Evolutionary conservation across 2,329 filamentous ascomycete genomes (phyloP).

Genomic region (Exserohilum rostratum): DNA sequence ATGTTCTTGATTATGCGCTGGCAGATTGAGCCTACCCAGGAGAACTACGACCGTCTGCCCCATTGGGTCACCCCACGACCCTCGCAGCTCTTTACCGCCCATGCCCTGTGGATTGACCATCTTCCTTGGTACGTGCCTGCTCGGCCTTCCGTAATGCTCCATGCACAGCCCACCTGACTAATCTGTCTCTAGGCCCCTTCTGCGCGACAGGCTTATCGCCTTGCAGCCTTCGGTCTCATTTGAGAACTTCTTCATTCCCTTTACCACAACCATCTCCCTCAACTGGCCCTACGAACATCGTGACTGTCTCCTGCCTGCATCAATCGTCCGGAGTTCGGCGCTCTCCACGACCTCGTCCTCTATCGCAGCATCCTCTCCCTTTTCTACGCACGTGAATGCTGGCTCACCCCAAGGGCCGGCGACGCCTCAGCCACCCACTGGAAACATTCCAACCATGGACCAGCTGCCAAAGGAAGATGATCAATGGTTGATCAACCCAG

Average conservation of each 20-base stretch:
- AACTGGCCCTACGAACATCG: conserved; percentile 85
- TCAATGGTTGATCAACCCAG: conserved; percentile 80
- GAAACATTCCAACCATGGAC: conserved; percentile 14
- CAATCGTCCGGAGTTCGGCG: conserved; percentile 27
- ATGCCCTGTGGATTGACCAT: conserved; percentile 84
- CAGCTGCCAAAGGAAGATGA: conserved; percentile 49
- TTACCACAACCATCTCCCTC: conserved; percentile 74
- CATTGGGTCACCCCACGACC: conserved; percentile 72
- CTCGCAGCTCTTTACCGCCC: conserved; percentile 69
- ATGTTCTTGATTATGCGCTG: conserved; percentile 88
- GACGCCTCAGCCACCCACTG: conserved; percentile 26
- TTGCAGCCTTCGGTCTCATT: conserved; percentile 67
- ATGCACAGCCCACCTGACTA: conserved; percentile 14
- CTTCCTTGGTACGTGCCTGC: conserved; percentile 66
- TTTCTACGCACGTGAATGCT: conserved; percentile 38
- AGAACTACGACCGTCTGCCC: conserved; percentile 80
- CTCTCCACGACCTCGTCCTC: conserved; percentile 36
- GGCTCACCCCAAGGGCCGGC: conserved; percentile 34
- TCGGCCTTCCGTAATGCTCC: not conserved
- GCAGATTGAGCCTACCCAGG: conserved; percentile 78
- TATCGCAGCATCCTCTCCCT: conserved; percentile 35
- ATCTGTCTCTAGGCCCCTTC: conserved; percentile 59
- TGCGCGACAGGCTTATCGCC: conserved; percentile 71
- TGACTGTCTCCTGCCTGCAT: conserved; percentile 67
- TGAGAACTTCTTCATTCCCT: conserved; percentile 83